A percentile compares a stretch with the other conserved stretches of the same genome.
Evolutionary conservation across 768 basidiomycete genomes (phyloP).

Genomic region (Pleurotus giganteus): DNA sequence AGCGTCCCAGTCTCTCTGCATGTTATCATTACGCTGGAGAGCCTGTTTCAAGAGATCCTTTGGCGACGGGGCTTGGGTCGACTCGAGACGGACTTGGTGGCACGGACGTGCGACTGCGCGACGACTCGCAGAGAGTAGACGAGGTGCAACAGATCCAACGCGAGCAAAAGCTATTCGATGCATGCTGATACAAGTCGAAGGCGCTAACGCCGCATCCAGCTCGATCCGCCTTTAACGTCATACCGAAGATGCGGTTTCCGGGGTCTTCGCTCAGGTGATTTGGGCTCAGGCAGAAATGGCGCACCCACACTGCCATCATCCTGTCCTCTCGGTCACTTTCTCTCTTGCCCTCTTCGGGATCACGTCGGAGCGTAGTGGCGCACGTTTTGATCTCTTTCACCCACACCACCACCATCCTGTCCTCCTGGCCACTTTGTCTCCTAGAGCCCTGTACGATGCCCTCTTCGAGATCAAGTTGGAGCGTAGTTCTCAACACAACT

Average conservation of each 20-base stretch:
- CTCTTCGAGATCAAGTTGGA: conserved; percentile 7
- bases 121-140: conserved; percentile 4
- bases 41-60: conserved; percentile 25
- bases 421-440: neutral
- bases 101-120: conserved; percentile 10
- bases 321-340: too few species aligned
- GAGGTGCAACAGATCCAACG: neutral
- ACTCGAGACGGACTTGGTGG: conserved; percentile 28
- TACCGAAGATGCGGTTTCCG: conserved; percentile 1
- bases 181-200: neutral
- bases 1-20: conserved; percentile 75
- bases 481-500: conserved; percentile 13
- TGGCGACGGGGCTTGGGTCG: conserved; percentile 26
- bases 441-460: neutral
- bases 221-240: neutral
- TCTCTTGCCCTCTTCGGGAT: neutral
- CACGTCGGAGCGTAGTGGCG: neutral
- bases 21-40: conserved; percentile 34
- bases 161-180: conserved; percentile 5
- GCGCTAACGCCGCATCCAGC: too few species aligned
- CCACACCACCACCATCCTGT: conserved; percentile 6
- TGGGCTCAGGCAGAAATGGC: conserved; percentile 8
- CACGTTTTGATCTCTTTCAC: neutral
- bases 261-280: conserved; percentile 2
- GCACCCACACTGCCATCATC: neutral